Evolutionary conservation across 306 rosid species (phyloP), one percentile per base, ranked within the genome.

Genomic region (Erythrophleum fordii): DNA sequence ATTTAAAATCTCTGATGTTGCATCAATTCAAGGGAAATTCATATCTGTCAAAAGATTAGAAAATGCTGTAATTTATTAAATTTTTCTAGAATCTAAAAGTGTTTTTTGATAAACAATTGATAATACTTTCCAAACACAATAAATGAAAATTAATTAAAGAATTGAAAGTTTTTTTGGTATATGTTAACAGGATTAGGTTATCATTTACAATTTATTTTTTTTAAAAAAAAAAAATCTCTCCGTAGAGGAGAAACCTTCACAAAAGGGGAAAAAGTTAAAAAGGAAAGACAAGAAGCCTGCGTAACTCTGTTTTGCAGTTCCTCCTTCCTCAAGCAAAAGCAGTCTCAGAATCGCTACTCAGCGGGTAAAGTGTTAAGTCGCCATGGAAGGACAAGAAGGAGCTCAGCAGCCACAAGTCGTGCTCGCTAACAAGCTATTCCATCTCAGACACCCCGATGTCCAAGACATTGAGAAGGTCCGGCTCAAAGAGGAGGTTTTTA

Each of bases 351-450:
- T 79, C 78, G 55, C 53, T 39, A 80, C 83, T 78, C 85, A 22
- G 72, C 18, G 58, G 11, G 16, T 35, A 20, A 0, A 12, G 66
- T 5, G 22, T 59, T 41, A 76, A 78, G 60, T 53, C 80, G 86
- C 58, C 69, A 89, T 89, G 96, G 99, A 95, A 88, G 91, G 93
- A 28, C 89, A 90, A 80, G 99, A 95, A 25, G 98, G 89, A 0
- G 34, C 86, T 83, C 99, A 93, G 89, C 94, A 91, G 60, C 89
- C 93, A 17, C 98, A 95, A 44, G 89, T 95, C 6, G 82, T 87
- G 0, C 93, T 95, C n/a, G 97, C 99, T 20, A 81, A 92, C 87
- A 95, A 93, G 85, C 94, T 95, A 1, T 95, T 93, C 85, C 98
- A 90, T 5, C 92, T 95, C 9, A 79, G 86, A 23, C 97, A 88